Evolutionary conservation across 2,329 filamentous ascomycete genomes (phyloP).

Genomic region (Elsinoe batatas): DNA sequence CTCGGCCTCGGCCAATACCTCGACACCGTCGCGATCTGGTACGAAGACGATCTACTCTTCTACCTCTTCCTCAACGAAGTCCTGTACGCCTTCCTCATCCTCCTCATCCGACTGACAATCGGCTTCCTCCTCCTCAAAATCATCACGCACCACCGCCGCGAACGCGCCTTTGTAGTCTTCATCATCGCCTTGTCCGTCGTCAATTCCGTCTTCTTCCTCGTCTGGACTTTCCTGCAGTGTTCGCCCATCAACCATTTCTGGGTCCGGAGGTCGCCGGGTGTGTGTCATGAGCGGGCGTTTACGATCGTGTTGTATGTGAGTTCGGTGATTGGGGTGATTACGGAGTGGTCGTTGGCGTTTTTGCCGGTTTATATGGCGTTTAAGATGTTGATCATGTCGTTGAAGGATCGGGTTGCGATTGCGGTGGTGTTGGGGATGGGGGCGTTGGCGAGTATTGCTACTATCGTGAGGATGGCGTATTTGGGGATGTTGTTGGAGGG

Average conservation of each 20-base stretch:
- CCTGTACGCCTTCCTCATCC: conserved; percentile 19
- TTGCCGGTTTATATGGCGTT: neutral
- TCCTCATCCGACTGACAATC: conserved; percentile 13
- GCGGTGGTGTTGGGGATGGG: conserved; percentile 6
- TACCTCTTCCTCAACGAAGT: conserved; percentile 14
- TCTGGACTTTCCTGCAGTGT: conserved; percentile 6
- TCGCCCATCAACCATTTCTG: neutral
- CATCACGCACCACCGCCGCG: neutral
- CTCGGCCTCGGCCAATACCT: conserved; percentile 5
- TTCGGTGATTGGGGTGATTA: neutral
- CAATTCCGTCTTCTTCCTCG: neutral
- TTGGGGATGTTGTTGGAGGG: neutral
- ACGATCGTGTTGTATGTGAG: conserved; percentile 5
- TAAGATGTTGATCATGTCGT: conserved; percentile 2
- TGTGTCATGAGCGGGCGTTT: neutral
- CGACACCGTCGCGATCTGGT: neutral
- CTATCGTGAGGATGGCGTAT: conserved; percentile 5
- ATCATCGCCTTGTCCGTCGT: neutral
- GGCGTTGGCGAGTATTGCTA: neutral
- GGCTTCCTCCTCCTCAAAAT: conserved; percentile 1
- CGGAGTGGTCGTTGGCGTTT: conserved; percentile 6
- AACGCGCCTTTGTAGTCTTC: neutral
- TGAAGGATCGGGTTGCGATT: conserved; percentile 4
- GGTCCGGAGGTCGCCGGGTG: neutral
- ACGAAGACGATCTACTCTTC: neutral